Base-by-base conservation (phyloP, 352 stramenopile species). In the Phytophthora pluvialis region DNA sequence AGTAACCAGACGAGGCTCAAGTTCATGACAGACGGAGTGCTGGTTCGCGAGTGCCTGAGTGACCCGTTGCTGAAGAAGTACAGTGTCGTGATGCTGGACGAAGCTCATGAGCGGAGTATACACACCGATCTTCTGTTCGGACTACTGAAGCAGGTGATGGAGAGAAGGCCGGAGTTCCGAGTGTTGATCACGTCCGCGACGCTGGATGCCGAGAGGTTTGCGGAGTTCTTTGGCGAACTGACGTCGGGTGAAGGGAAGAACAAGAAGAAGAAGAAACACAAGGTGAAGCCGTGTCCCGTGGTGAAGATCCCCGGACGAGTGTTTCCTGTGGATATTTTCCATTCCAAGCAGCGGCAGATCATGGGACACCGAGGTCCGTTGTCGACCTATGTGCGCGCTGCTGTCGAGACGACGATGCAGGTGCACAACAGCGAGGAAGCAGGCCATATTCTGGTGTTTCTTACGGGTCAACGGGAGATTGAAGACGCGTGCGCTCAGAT, bases 81-180 rank as follows among this genome's bases (percentile, higher is more conserved):
- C 76, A 86, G 72, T 26, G 80, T 93, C 48, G 84, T 98, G 21
- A 97, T 99, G 78, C 83, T 98, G 53, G 95, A 95, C 69, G 98
- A 99, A 82, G 98, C 97, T 8, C 98, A 99, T 72, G 98, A 99
- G 77, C 86, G 98, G 21, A 98, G 84, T 68, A 85, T 99, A 9
- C 93, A 99, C 77, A 99, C 97, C 10, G 98, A 99, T 71, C 90
- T 99, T 4, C 75, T 99, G 6, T 98, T 99, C 73, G 97, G 97
- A 78, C 62, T 97, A 25, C 74, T 98, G 32, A 91, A 94, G 59
- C 74, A 88, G 40, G 93, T 96, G 18, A 60, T 91, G 16, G 31
- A 46, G 33, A 56, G 46, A 21, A 80, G 90, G 6, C 81, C 81
- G 6, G 86, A 98, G 61, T 84, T 99, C 42, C 94, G 94, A 12